Base-by-base conservation (phyloP, 129 eudicot genomes). In the Pseudognaphalium luteoalbum region DNA sequence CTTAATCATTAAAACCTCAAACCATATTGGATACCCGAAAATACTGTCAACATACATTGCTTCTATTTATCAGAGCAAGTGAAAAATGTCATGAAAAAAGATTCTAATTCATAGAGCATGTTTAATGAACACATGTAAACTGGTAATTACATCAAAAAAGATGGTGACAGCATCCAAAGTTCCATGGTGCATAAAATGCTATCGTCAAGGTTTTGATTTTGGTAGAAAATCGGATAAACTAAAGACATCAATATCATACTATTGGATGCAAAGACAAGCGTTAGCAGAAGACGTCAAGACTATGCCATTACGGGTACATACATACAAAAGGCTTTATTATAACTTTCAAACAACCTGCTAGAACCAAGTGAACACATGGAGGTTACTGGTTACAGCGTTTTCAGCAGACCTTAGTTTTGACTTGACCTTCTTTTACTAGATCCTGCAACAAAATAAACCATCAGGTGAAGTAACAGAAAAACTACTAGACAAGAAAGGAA, bases 391-490 rank as follows among this genome's bases (percentile, higher is more conserved):
- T 30, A 76, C 29, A 28, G 50, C 19, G 21, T 41, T 61, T 39
- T 32, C 52, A 63, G 56, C 75, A 61, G 20, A 29, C 66, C 72
- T 71, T 72, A 62, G 4, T 3, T 34, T 28, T 66, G 25, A 78
- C n/a, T 44, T 64, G 30, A n/a, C 33, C 62, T 51, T 71, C 57
- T 79, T 65, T 78, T 70, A 33, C 74, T 58, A 66, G 68, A 80
- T 66, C 75, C 79, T 80, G 75, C 34, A 80, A 80, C 56, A 80
- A 71, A 50, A 65, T 6, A 65, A 44, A 70, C 6, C 11, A 70
- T 64, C 33, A 64, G 33, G 37, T n/a, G 62, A 74, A 10, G 3
- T 22, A 62, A 44, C 8, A 30, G 8, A 19, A 5, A 35, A 17
- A 22, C 30, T 10, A 33, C 33, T 17, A 32, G 19, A 19, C 5